Percentiles rank a stretch among this genome's conserved stretches.
These are phyloP conservation scores for Fusarium camptoceras DNA, from an alignment of 2,329 filamentous ascomycete genomes.

Conservation along the genomic window DNA sequence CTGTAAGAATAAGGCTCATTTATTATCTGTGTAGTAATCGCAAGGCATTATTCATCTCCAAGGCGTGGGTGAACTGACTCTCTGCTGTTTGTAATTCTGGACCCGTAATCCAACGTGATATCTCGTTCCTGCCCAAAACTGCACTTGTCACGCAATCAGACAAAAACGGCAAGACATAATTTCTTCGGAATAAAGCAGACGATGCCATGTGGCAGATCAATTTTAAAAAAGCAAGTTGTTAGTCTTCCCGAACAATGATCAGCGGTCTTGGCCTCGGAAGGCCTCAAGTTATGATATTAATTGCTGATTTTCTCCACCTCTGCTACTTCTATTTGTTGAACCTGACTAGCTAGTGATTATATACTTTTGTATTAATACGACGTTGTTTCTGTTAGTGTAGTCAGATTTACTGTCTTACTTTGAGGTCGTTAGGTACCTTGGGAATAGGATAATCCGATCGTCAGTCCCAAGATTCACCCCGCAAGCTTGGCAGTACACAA, in stretches of 20 bases:
- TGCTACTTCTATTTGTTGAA: not conserved
- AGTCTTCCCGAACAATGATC: constrained; percentile 28
- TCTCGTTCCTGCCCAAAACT: constrained; percentile 22
- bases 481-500: constrained; percentile 28
- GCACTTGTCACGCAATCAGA: constrained; percentile 2
- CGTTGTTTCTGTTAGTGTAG: not conserved
- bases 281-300: constrained; percentile 25
- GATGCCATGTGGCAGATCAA: constrained; percentile 39
- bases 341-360: not conserved
- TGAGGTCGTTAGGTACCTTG: not conserved
- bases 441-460: too few species aligned
- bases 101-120: constrained; percentile 9
- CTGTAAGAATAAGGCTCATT: not conserved
- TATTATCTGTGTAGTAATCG: too few species aligned
- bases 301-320: constrained; percentile 8
- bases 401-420: not conserved
- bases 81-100: not conserved
- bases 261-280: constrained; percentile 24
- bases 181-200: constrained; percentile 27
- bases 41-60: not conserved
- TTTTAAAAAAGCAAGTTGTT: constrained; percentile 17
- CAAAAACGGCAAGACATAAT: not conserved
- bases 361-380: constrained; percentile 1
- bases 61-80: too few species aligned
- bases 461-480: constrained; percentile 34